Evolutionary conservation across 1,139 yeast species (phyloP).

Genomic region (Oligophagozyma castellii): DNA sequence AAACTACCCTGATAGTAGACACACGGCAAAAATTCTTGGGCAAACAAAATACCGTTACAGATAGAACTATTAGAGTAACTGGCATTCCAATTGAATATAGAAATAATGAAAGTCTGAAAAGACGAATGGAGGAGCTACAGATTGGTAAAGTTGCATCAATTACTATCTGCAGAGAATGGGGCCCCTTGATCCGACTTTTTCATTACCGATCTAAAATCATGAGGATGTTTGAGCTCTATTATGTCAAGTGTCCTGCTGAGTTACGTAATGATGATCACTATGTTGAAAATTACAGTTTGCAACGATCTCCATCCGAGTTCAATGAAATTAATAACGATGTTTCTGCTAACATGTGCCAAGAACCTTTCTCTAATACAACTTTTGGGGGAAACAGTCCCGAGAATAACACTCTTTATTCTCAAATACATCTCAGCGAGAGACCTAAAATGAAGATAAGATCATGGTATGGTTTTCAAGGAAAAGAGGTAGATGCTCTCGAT

Average conservation of each 20-base stretch:
- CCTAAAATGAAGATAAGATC: slow-evolving; percentile 41
- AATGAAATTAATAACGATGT: slow-evolving; percentile 2
- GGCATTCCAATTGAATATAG: slow-evolving; percentile 84
- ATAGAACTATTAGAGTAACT: slow-evolving; percentile 75
- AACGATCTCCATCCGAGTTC: slow-evolving; percentile 6
- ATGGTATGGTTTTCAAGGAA: slow-evolving; percentile 37
- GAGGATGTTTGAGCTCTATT: slow-evolving; percentile 48
- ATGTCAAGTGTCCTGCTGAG: slow-evolving; percentile 49
- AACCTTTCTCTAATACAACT: slow-evolving; percentile 1
- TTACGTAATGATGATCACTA: slow-evolving; percentile 12
- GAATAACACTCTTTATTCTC: slow-evolving; percentile 11
- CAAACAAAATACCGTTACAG: slow-evolving; percentile 79
- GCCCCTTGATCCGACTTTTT: slow-evolving; percentile 49
- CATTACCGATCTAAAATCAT: slow-evolving; percentile 42
- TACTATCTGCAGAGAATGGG: slow-evolving; percentile 80
- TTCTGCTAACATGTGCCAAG: too few species aligned
- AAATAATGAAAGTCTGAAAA: slow-evolving; percentile 50
- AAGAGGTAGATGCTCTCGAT: slow-evolving; percentile 50
- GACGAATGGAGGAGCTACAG: slow-evolving; percentile 62
- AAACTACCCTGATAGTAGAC: slow-evolving; percentile 56
- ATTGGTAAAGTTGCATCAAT: slow-evolving; percentile 71
- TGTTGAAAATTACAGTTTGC: slow-evolving; percentile 15
- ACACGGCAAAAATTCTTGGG: slow-evolving; percentile 79
- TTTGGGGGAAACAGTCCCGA: background rate
- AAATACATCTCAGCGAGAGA: slow-evolving; percentile 25